Conservation (phyloP, 164 flowering plant species). For the Sedum album region DNA sequence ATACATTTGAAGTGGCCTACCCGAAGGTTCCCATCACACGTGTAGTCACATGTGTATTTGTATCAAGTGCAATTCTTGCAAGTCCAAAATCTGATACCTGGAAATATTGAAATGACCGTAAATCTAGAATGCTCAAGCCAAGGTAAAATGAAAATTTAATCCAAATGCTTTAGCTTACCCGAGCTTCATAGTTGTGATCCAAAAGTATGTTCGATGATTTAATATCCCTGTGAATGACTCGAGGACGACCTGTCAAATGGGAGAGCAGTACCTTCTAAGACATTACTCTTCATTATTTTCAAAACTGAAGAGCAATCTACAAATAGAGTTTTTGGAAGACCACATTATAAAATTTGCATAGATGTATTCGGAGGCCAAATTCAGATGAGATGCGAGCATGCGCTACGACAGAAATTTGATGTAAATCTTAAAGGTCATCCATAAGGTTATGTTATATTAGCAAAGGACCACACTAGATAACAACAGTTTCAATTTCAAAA, state of each 20-base stretch:
- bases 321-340: not conserved
- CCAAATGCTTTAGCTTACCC: slow-evolving; percentile 16
- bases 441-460: no score
- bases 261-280: slow-evolving; percentile 1
- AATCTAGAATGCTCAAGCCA: slow-evolving; percentile 2
- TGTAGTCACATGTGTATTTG: slow-evolving; percentile 69
- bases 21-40: slow-evolving; percentile 98
- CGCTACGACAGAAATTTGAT: no score
- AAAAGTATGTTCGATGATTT: slow-evolving; percentile 51
- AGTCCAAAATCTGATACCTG: slow-evolving; percentile 96
- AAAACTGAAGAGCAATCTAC: not conserved
- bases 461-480: no score
- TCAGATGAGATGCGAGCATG: no score
- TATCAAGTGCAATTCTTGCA: slow-evolving; percentile 67
- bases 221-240: slow-evolving; percentile 49
- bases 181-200: slow-evolving; percentile 40
- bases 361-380: not conserved
- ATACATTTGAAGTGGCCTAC: slow-evolving; percentile 21
- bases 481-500: no score
- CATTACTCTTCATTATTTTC: not conserved
- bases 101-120: slow-evolving; percentile 1
- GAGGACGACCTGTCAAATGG: slow-evolving; percentile 30
- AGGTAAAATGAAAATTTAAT: no score
- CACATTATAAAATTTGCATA: no score
- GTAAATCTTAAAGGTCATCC: no score